These are phyloP conservation scores for Datisca glomerata DNA, from an alignment of 306 rosid genomes.

Conservation along the genomic window DNA sequence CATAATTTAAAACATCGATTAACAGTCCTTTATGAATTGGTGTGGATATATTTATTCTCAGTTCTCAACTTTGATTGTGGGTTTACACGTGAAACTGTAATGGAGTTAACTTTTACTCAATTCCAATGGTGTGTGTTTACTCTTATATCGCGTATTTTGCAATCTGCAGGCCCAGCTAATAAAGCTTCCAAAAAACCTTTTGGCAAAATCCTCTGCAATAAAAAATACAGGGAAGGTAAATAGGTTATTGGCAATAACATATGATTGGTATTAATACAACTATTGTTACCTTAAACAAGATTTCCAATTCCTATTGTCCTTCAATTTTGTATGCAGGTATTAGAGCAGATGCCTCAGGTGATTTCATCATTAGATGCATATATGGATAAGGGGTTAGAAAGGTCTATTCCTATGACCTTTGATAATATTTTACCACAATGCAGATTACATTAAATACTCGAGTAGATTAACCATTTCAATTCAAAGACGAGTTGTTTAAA, in stretches of 20 bases:
- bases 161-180: conserved; percentile 47
- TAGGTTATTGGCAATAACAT: background rate
- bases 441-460: too few species aligned
- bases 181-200: conserved; percentile 74
- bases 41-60: too few species aligned
- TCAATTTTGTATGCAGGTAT: conserved; percentile 40
- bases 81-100: too few species aligned
- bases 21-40: too few species aligned
- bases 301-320: conserved; percentile 1
- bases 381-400: conserved; percentile 67
- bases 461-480: too few species aligned
- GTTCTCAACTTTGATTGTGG: too few species aligned
- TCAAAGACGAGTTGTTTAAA: too few species aligned
- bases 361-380: conserved; percentile 77
- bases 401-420: conserved; percentile 39
- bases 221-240: conserved; percentile 75
- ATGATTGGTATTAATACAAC: conserved; percentile 7
- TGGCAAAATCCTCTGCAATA: conserved; percentile 49
- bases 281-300: background rate
- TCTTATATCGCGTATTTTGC: background rate
- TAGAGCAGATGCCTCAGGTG: conserved; percentile 75
- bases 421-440: too few species aligned
- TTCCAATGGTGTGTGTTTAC: background rate
- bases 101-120: too few species aligned
- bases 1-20: too few species aligned